phyloP scores from a whole-genome alignment of 2,329 filamentous ascomycete genomes.

The Rhynchosporium secalis region DNA sequence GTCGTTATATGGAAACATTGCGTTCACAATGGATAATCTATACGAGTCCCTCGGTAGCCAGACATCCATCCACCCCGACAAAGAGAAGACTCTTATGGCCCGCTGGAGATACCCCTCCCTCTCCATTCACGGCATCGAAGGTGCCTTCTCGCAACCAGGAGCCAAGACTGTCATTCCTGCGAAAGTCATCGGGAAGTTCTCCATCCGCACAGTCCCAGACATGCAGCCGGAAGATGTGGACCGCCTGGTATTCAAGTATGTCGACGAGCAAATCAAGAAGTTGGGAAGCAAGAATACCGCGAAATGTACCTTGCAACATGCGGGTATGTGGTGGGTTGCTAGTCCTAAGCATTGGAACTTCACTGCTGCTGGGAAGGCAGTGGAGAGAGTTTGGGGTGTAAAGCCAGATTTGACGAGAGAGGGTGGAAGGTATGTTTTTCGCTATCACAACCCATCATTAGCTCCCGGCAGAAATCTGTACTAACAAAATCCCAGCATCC shows the following conservation, averaged over 20 bases:
- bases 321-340: conserved; percentile 98
- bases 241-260: conserved; percentile 77
- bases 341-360: conserved; percentile 99
- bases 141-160: conserved; percentile 87
- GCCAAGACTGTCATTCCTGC: conserved; percentile 99
- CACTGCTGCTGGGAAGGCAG: conserved; percentile 89
- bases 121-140: conserved; percentile 92
- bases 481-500: conserved; percentile 63
- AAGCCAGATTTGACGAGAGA: conserved; percentile 94
- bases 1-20: conserved; percentile 81
- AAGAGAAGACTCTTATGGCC: conserved; percentile 91
- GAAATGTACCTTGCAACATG: conserved; percentile 79
- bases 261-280: conserved; percentile 82
- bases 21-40: conserved; percentile 94
- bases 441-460: neutral
- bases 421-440: conserved; percentile 71
- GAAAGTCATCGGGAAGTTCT: conserved; percentile 98
- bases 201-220: conserved; percentile 93
- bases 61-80: conserved; percentile 83
- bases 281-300: conserved; percentile 90
- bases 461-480: neutral
- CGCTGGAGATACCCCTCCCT: conserved; percentile 95
- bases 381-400: conserved; percentile 90
- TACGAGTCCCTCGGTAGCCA: conserved; percentile 87
- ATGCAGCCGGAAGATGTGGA: conserved; percentile 95